Percentiles rank a stretch among this genome's conserved stretches.
Evolutionary conservation across 345 rosid genomes (phyloP).

Genomic region (Lagerstroemia speciosa): DNA sequence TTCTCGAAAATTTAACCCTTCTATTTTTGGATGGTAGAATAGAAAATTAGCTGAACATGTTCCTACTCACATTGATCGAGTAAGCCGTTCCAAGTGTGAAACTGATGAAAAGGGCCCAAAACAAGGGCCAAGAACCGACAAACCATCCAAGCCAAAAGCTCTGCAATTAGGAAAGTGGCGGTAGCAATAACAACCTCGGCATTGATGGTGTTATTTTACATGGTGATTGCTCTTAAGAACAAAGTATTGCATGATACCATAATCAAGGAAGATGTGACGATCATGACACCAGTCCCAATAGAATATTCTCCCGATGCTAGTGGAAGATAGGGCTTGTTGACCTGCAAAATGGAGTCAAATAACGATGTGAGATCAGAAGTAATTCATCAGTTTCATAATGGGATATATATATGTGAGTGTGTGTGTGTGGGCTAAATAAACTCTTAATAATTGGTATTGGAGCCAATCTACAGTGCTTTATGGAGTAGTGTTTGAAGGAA

Average conservation of each 20-base stretch:
- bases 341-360: conserved; percentile 33
- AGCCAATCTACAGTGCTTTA: too few relatives aligned
- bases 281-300: conserved; percentile 43
- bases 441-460: too few relatives aligned
- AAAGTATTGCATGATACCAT: conserved; percentile 40
- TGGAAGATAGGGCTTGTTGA: conserved; percentile 95
- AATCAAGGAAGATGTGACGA: conserved; percentile 57
- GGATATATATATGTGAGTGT: too few relatives aligned
- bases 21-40: neutral
- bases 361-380: neutral
- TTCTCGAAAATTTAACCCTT: neutral
- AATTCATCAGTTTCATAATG: neutral
- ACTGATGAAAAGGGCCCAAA: conserved; percentile 91
- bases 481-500: too few relatives aligned
- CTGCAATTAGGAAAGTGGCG: conserved; percentile 28
- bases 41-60: neutral
- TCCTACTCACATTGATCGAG: conserved; percentile 72
- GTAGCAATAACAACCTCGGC: neutral
- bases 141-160: conserved; percentile 91
- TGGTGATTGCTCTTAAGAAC: neutral
- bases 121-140: conserved; percentile 88
- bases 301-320: conserved; percentile 94
- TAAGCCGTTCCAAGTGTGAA: conserved; percentile 92
- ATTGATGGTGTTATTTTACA: neutral
- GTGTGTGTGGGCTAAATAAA: too few relatives aligned